A percentile compares a stretch with the other conserved stretches of the same genome.
Conservation (phyloP, 257 asterid genomes). For the Sherardia arvensis region DNA sequence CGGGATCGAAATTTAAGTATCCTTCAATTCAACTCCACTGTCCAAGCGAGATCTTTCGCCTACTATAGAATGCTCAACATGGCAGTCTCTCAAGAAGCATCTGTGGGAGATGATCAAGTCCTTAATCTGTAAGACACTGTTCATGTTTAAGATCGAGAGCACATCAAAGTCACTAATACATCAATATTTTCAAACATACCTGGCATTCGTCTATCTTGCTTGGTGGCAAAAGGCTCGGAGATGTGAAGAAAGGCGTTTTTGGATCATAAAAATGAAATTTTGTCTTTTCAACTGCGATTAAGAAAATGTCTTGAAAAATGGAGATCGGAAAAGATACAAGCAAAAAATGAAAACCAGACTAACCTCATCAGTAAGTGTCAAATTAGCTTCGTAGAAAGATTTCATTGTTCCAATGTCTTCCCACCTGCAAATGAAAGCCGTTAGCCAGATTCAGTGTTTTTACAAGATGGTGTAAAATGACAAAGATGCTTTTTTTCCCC, state of each 20-base stretch:
- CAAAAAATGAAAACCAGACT: background rate
- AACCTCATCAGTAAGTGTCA: slow-evolving; percentile 85
- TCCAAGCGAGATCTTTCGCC: slow-evolving; percentile 96
- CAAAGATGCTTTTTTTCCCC: background rate
- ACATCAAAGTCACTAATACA: background rate
- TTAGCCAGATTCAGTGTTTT: background rate
- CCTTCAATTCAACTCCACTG: slow-evolving; percentile 77
- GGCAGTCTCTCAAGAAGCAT: slow-evolving; percentile 84
- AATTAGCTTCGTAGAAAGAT: slow-evolving; percentile 82
- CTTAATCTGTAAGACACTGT: slow-evolving; percentile 44
- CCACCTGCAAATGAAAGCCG: slow-evolving; percentile 55
- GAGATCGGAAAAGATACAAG: background rate
- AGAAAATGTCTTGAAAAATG: background rate
- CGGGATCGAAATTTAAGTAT: background rate
- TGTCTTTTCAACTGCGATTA: slow-evolving; percentile 53
- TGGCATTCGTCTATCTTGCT: slow-evolving; percentile 77
- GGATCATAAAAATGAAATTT: slow-evolving; percentile 85
- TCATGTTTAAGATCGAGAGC: slow-evolving; percentile 8
- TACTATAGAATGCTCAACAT: slow-evolving; percentile 65
- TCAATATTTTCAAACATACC: slow-evolving; percentile 30
- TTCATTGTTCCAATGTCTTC: slow-evolving; percentile 87
- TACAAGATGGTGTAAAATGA: background rate
- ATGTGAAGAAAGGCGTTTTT: slow-evolving; percentile 86
- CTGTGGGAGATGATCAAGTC: slow-evolving; percentile 94
- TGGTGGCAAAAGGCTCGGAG: slow-evolving; percentile 95